Evolutionary conservation across 306 rosid genomes (phyloP), one percentile per base, ranked within the genome.

Genomic region (Prinsepia uniflora): DNA sequence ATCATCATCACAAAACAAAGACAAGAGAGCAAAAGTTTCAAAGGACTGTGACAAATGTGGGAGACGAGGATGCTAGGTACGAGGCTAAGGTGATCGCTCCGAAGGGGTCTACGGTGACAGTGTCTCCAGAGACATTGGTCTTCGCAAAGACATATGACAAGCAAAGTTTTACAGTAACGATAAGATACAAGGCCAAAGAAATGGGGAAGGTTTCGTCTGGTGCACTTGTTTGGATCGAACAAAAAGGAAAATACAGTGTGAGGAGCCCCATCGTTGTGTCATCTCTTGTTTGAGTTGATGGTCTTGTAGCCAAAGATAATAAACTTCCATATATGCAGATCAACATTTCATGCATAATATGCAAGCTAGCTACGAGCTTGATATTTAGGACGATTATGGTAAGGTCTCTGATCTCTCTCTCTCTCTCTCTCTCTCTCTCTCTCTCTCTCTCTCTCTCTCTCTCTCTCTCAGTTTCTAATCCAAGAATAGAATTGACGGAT

Each of bases 1-100:
- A n/a, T n/a, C n/a, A 7, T 13, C 15, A 53, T 41, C 68, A 54
- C 43, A 40, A 62, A 58, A 72, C 71, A 40, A 76, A 22, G 12
- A 55, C 50, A 15, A 24, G 20, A 8, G 68, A 65, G 2, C 61
- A 63, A 0, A 74, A 61, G 1, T 82, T 87, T 74, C 64, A 55
- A 30, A 83, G 89, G 67, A 72, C 70, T 0, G 86, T 79, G 22
- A 87, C 86, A 0, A 80, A 82, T 70, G 89, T 85, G 57, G 89
- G 86, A 50, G 76, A 72, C 11, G 85, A 73, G 19, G 45, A 62
- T 4, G 83, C 86, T n/a, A 58, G 65, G 30, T 87, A 87, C 34
- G 78, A 19, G 63, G 48, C 48, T 45, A 5, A 4, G 9, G 48
- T 45, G 48, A 45, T 34, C 50, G 13, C 6, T 42, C 86, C 89